phyloP scores from a whole-genome alignment of 2,329 filamentous ascomycete species.

The Aureobasidium mangrovei region DNA sequence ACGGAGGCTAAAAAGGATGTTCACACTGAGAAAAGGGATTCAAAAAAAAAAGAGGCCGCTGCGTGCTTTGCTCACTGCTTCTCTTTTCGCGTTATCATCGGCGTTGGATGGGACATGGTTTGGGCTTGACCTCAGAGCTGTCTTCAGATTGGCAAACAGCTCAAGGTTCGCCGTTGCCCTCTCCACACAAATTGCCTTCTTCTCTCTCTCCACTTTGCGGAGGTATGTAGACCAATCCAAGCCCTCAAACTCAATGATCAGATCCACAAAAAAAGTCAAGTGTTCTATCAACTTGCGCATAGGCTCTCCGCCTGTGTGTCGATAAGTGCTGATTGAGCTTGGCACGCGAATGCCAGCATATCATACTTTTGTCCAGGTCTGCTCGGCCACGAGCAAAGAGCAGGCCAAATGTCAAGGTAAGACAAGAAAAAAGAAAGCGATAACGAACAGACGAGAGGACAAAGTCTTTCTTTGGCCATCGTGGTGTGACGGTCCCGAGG shows the following conservation, averaged over 20 bases:
- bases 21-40: conserved; percentile 3
- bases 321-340: not conserved
- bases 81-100: not conserved
- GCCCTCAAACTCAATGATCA: not conserved
- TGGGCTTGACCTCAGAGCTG: not conserved
- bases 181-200: conserved; percentile 9
- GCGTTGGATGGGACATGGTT: conserved; percentile 8
- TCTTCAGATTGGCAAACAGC: not conserved
- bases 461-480: not conserved
- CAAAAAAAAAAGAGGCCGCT: conserved; percentile 6
- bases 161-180: conserved; percentile 6
- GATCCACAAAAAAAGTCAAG: not conserved
- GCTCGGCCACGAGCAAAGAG: not conserved
- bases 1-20: not conserved
- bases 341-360: not conserved
- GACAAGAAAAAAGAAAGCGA: not conserved
- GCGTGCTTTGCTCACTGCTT: conserved; percentile 2
- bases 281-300: not conserved
- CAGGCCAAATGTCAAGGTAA: not conserved
- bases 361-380: not conserved
- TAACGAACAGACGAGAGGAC: not conserved
- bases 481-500: not conserved
- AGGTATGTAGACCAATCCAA: conserved; percentile 13
- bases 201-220: conserved; percentile 1
- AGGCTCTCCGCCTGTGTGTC: not conserved